Conservation (phyloP, 495 filamentous ascomycete species). For the Neurospora tetrasperma region DNA sequence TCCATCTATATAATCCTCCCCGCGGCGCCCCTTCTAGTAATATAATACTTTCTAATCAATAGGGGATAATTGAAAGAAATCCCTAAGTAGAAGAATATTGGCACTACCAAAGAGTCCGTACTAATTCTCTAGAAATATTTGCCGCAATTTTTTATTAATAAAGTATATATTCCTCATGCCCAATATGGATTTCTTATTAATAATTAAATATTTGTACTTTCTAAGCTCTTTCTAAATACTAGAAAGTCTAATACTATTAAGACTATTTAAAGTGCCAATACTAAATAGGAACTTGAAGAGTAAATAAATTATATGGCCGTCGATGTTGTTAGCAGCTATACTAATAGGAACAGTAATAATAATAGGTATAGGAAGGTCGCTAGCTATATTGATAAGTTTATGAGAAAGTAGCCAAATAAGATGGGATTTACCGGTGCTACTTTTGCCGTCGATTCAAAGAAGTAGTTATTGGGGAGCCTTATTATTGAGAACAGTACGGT, state of each 20-base stretch:
- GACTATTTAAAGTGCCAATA: background rate
- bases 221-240: background rate
- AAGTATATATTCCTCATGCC: background rate
- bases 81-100: background rate
- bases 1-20: too few species aligned
- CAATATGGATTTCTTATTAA: background rate
- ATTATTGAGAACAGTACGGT: too few species aligned
- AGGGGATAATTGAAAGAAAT: background rate
- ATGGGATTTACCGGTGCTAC: background rate
- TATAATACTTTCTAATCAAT: background rate
- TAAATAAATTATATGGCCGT: background rate
- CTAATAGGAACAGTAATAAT: background rate
- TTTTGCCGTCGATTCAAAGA: background rate
- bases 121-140: background rate
- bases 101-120: background rate
- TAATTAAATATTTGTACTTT: background rate
- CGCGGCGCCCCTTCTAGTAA: too few species aligned
- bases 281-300: background rate
- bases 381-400: background rate
- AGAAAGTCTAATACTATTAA: background rate
- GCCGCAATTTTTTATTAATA: background rate
- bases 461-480: background rate
- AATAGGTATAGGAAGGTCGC: background rate
- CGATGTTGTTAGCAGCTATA: background rate
- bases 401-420: background rate